Conservation (phyloP, 441 rosid species). For the Eruca vesicaria region DNA sequence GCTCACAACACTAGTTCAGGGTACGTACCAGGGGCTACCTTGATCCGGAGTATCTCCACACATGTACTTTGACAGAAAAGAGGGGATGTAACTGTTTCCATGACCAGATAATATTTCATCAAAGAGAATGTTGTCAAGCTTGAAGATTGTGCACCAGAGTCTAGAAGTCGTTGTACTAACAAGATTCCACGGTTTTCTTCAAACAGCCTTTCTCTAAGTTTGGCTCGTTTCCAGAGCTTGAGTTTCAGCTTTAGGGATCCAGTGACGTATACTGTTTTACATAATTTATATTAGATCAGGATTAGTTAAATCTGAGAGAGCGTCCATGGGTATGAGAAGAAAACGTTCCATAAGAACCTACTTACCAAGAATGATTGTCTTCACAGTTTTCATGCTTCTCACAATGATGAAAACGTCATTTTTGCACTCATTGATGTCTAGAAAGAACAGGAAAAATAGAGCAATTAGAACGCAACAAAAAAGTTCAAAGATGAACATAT, state of each 20-base stretch:
- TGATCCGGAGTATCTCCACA: neutral
- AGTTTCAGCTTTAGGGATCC: neutral
- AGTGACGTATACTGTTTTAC: neutral
- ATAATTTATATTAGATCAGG: neutral
- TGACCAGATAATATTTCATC: neutral
- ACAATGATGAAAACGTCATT: no score
- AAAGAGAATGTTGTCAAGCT: neutral
- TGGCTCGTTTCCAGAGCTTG: neutral
- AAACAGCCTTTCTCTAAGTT: neutral
- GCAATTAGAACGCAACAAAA: no score
- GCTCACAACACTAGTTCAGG: neutral
- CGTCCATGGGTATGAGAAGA: neutral
- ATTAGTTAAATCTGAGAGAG: constrained; percentile 3
- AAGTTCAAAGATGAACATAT: no score
- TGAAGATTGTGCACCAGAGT: neutral
- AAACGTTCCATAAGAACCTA: no score
- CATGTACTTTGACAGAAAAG: neutral
- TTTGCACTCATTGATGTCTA: no score
- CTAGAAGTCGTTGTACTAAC: neutral
- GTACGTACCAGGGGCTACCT: neutral
- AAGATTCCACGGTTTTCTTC: neutral
- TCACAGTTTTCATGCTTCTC: no score
- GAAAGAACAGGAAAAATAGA: no score
- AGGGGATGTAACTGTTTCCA: no score
- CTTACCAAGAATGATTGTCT: no score